Evolutionary conservation across 805 yeast species (phyloP).

Genomic region (Cephaloascus fragrans): DNA sequence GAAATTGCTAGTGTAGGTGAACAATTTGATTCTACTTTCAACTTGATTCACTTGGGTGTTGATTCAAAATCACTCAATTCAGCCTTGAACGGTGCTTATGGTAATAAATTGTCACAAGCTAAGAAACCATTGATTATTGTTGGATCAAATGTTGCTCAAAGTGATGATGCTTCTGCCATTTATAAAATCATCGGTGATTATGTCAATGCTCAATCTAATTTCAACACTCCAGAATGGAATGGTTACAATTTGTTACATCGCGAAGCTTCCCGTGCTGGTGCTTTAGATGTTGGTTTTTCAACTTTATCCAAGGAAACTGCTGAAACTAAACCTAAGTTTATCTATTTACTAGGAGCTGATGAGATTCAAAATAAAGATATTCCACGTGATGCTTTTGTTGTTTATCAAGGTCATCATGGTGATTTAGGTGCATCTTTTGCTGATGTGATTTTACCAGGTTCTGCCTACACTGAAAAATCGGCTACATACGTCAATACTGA

Average conservation of each 20-base stretch:
- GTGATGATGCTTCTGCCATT: conserved; percentile 52
- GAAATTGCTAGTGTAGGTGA: conserved; percentile 71
- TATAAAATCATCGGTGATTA: conserved; percentile 53
- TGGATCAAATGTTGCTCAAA: conserved; percentile 72
- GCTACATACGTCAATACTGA: conserved; percentile 85
- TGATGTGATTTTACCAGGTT: conserved; percentile 78
- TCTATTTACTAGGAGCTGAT: conserved; percentile 79
- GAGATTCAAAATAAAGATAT: conserved; percentile 60
- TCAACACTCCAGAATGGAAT: conserved; percentile 69
- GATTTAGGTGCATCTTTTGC: conserved; percentile 83
- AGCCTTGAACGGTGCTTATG: conserved; percentile 61
- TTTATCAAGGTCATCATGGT: conserved; percentile 90
- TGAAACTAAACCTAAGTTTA: conserved; percentile 53
- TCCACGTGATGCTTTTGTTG: conserved; percentile 79
- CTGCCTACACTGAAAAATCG: conserved; percentile 82
- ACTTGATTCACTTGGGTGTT: conserved; percentile 52
- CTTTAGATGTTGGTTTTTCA: conserved; percentile 75
- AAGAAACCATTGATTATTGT: conserved; percentile 68
- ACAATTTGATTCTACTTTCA: conserved; percentile 68
- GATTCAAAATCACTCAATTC: conserved; percentile 43
- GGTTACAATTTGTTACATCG: conserved; percentile 76
- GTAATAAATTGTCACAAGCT: conserved; percentile 57
- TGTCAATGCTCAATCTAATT: conserved; percentile 43
- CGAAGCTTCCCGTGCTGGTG: conserved; percentile 82
- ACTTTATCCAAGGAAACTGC: conserved; percentile 36